Base-by-base conservation (phyloP, 192 early-diverging fungal species). In the Umbelopsis sp. region DNA sequence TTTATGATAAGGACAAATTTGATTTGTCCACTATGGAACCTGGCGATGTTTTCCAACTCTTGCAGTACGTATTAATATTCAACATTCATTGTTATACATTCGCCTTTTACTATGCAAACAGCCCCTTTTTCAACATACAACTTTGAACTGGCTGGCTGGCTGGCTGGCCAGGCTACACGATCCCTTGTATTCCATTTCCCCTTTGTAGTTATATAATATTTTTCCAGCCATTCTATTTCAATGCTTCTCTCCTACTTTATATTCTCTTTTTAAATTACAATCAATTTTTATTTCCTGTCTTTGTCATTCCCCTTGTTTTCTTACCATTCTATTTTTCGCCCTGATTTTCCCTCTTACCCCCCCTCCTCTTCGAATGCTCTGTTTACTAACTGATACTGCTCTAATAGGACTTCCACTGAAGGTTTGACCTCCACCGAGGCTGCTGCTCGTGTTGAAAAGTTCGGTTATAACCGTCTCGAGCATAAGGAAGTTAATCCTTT, bases 401-500 rank as follows among this genome's bases (percentile, higher is more conserved):
- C 31, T 36, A 29, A 26, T 56, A 78, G 77, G 31, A 88, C 86
- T 69, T 78, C 81, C 49, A 81, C 87, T 51, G 79, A 79, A 74
- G 91, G 91, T 73, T 75, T 92, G 69, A 88, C 88, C 47, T 80
- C 84, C 32, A 71, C 78, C 52, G 91, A 92, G 66, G 91, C 89
- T 49, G 79, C 79, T 20, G 65, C 85, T 41, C 91, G 91, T 72
- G 51, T 91, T 49, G 81, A 80, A 56, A 87, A 89, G 83, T 92
- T 92, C 71, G 91, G 91, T 25, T 77, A 78, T 69, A 92, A 92
- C 80, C 81, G 81, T 68, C 85, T 91, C 21, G 88, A 89, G 71
- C 86, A 95, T 65, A 91, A 88, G 78, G 90, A 92, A 77, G 77
- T 90, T 50, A 96, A 90, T 81, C 93, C 94, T 2, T 71, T 95